A percentile compares a stretch with the other conserved stretches of the same genome.
These are phyloP conservation scores for Scutellaria galericulata DNA, from an alignment of 257 asterid genomes.

Conservation along the genomic window DNA sequence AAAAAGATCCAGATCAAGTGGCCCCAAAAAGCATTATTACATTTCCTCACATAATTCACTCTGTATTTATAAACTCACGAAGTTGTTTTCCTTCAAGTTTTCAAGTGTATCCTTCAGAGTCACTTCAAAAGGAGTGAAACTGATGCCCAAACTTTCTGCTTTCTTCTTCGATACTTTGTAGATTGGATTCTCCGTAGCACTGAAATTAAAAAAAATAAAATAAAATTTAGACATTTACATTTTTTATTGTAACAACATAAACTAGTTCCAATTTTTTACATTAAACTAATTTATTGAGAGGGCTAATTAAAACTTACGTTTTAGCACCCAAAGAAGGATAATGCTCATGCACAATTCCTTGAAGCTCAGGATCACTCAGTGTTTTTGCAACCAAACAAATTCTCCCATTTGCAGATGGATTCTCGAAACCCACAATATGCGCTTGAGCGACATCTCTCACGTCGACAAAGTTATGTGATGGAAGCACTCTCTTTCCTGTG, in stretches of 20 bases:
- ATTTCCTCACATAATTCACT: neutral
- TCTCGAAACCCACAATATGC: slow-evolving; percentile 41
- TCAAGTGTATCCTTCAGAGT: slow-evolving; percentile 45
- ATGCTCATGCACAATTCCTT: slow-evolving; percentile 30
- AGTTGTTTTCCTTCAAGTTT: slow-evolving; percentile 41
- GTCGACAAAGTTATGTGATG: slow-evolving; percentile 35
- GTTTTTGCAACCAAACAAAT: slow-evolving; percentile 37
- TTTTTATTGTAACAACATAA: too few species aligned
- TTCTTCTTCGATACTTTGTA: slow-evolving; percentile 41
- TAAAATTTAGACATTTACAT: neutral
- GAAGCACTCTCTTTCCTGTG: neutral
- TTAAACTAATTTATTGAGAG: neutral
- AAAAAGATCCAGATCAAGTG: too few species aligned
- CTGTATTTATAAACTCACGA: slow-evolving; percentile 25
- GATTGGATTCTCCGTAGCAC: neutral
- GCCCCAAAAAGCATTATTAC: too few species aligned
- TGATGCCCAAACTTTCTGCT: slow-evolving; percentile 47
- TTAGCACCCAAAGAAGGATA: slow-evolving; percentile 39
- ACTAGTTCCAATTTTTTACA: neutral
- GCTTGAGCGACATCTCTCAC: slow-evolving; percentile 52
- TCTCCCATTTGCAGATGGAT: slow-evolving; percentile 44
- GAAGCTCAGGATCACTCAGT: slow-evolving; percentile 5
- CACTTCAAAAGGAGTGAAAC: slow-evolving; percentile 40
- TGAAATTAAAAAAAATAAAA: neutral
- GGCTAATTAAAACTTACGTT: slow-evolving; percentile 31